A percentile compares a stretch with the other conserved stretches of the same genome.
Evolutionary conservation across 257 asterid genomes (phyloP).

Genomic region (Rauvolfia tetraphylla): DNA sequence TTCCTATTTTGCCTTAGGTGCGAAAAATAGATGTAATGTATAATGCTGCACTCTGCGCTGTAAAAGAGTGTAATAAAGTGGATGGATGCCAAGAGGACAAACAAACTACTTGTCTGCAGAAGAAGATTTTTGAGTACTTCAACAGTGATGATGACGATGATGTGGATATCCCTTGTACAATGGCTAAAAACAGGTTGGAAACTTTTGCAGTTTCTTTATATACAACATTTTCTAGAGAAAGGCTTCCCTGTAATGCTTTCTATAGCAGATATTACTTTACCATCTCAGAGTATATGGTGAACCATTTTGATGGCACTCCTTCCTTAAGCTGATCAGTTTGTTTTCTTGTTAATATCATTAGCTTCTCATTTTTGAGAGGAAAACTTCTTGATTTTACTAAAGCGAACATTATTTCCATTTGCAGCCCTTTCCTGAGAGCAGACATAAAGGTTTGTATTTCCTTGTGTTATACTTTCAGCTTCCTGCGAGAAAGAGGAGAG

Average conservation of each 20-base stretch:
- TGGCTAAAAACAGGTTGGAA: slow-evolving; percentile 58
- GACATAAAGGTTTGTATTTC: slow-evolving; percentile 66
- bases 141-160: slow-evolving; percentile 40
- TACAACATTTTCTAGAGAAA: neutral
- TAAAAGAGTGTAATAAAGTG: slow-evolving; percentile 55
- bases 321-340: neutral
- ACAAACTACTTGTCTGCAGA: slow-evolving; percentile 74
- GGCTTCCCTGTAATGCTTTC: neutral
- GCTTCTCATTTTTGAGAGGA: slow-evolving; percentile 3
- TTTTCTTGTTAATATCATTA: neutral
- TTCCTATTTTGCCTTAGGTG: slow-evolving; percentile 44
- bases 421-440: slow-evolving; percentile 84
- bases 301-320: neutral
- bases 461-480: neutral
- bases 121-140: slow-evolving; percentile 71
- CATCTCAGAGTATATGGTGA: neutral
- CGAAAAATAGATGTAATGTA: slow-evolving; percentile 64
- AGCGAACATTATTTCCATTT: slow-evolving; percentile 17
- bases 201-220: slow-evolving; percentile 1
- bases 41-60: slow-evolving; percentile 59
- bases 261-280: neutral
- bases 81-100: slow-evolving; percentile 53
- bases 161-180: slow-evolving; percentile 37
- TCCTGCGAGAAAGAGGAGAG: slow-evolving; percentile 5
- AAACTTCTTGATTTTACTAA: slow-evolving; percentile 27